Base-by-base conservation (phyloP, 768 basidiomycete species). In the Leccinum pellstonianum region DNA sequence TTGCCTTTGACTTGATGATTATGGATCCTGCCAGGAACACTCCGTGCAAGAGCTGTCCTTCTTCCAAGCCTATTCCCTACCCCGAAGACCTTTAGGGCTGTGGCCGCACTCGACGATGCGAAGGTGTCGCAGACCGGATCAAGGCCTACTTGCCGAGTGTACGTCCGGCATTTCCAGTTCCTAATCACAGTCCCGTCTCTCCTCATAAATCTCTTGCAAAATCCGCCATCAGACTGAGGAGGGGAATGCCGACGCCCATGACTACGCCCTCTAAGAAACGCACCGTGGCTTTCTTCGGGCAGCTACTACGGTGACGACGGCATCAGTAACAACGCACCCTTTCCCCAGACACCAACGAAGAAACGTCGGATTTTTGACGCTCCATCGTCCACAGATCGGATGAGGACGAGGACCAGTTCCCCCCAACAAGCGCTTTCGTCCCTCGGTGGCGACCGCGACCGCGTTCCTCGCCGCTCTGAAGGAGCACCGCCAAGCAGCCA, bases 291-390 rank as follows among this genome's bases (percentile, higher is more conserved):
- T 67, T 71, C 12, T 57, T 48, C 58, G 9, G 50, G 66, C 54
- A 61, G 35, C 3, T 23, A 46, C 5, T 25, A 73, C 58, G 61
- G 73, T 65, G 15, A 41, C 15, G 33, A 33, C 33, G 11, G 11
- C 33, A 33, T 4, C 33, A 33, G 11, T 33, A 33, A 12, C 33
- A 12, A 15, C 12, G n/a, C 70, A 23, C 25, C 73, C 59, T 55
- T 77, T 56, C 77, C 78, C 5, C 70, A 74, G 53, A 77, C 81
- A 5, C 81, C 81, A 0, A 75, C 73, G 37, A 81, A 82, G 61
- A 79, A 70, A 63, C 72, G 73, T 38, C 79, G 73, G 56, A 51
- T 29, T 29, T 29, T 71, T 5, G 72, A 72, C 10, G 29, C 33
- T 33, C 33, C 33, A 12, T 54, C 63, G 6, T 54, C 63, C 25